These are phyloP conservation scores for Pichia manshurica DNA, from an alignment of 805 yeast species.

Conservation along the genomic window DNA sequence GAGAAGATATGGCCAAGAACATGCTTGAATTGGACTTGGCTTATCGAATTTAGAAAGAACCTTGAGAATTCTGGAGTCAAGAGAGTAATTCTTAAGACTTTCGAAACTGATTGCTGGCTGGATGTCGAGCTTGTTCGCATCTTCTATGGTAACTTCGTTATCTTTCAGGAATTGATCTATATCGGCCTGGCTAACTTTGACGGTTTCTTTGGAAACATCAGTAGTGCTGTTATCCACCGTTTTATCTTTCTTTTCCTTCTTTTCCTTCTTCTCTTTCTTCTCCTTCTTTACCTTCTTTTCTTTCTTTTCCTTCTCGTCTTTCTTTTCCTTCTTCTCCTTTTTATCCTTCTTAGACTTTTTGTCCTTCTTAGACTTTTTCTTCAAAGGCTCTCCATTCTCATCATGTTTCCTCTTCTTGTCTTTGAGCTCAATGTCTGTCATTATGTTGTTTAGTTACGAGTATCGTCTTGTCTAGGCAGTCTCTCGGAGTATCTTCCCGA, in stretches of 20 bases:
- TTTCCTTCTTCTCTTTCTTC: constrained; percentile 29
- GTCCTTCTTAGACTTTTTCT: constrained; percentile 27
- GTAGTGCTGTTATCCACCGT: constrained; percentile 34
- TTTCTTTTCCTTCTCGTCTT: constrained; percentile 25
- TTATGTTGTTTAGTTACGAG: constrained; percentile 11
- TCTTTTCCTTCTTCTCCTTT: constrained; percentile 25
- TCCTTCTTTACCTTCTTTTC: constrained; percentile 26
- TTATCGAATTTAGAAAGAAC: constrained; percentile 68
- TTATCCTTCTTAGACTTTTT: too few relatives aligned
- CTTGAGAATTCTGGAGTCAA: constrained; percentile 51
- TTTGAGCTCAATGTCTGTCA: constrained; percentile 25
- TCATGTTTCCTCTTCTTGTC: constrained; percentile 28
- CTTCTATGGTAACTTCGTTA: constrained; percentile 79
- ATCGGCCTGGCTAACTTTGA: constrained; percentile 40
- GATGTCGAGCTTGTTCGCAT: constrained; percentile 44
- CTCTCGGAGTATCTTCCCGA: too few relatives aligned
- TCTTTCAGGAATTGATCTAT: constrained; percentile 56
- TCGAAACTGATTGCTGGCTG: constrained; percentile 69
- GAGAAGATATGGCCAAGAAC: constrained; percentile 87
- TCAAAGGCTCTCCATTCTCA: constrained; percentile 20
- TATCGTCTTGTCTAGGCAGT: too few relatives aligned
- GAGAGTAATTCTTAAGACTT: constrained; percentile 40
- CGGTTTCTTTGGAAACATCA: constrained; percentile 1
- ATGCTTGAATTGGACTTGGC: constrained; percentile 95
- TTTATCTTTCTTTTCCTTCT: constrained; percentile 35